Percentiles rank a stretch among this genome's conserved stretches.
Conservation (phyloP, 2,329 filamentous ascomycete species). For the Penicillium sumatraense region DNA sequence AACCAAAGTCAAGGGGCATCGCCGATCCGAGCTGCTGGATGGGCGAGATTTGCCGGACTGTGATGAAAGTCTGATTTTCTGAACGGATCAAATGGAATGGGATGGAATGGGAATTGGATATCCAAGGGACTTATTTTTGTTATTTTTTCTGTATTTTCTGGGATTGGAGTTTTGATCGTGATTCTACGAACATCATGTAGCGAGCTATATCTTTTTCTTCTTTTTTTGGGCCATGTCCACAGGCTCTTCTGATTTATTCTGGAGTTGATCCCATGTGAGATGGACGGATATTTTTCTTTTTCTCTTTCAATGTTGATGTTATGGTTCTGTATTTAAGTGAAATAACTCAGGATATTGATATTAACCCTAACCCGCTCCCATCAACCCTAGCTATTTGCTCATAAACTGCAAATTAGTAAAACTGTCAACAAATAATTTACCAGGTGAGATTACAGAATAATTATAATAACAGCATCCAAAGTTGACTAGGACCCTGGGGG, state of each 20-base stretch:
- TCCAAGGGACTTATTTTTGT: conserved; percentile 1
- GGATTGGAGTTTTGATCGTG: conserved; percentile 15
- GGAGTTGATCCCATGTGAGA: neutral
- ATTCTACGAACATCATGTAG: conserved; percentile 26
- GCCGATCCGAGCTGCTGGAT: conserved; percentile 46
- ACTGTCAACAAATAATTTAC: too few species aligned
- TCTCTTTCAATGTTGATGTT: conserved; percentile 2
- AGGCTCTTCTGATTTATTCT: conserved; percentile 7
- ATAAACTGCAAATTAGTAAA: too few species aligned
- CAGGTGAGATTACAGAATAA: neutral
- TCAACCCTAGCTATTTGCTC: too few species aligned
- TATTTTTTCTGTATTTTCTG: conserved; percentile 10
- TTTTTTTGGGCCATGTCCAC: conserved; percentile 7
- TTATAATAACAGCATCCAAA: too few species aligned
- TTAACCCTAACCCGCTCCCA: too few species aligned
- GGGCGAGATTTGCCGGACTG: conserved; percentile 52
- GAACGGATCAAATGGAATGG: neutral
- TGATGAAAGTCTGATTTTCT: too few species aligned
- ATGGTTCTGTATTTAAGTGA: neutral
- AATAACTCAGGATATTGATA: neutral
- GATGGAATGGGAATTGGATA: neutral
- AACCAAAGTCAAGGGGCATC: conserved; percentile 19
- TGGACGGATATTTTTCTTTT: neutral
- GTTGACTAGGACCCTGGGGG: conserved; percentile 1
- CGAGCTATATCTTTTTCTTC: conserved; percentile 12